A percentile compares a stretch with the other conserved stretches of the same genome.
Evolutionary conservation across 2,329 filamentous ascomycete species (phyloP).

Genomic region (Talaromyces sp.): DNA sequence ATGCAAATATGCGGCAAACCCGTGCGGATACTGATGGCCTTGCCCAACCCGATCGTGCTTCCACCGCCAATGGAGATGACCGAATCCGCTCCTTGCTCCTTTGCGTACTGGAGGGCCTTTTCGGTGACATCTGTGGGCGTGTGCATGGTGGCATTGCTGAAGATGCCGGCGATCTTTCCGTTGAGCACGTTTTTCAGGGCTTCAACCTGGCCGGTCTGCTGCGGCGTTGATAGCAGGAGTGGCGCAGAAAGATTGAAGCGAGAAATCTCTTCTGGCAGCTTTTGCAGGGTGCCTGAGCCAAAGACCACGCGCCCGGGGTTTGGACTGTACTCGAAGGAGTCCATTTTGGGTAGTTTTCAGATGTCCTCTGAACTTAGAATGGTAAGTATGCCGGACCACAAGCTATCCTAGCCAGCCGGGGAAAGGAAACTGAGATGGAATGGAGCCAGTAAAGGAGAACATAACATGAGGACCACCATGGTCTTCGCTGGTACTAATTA

Average conservation of each 20-base stretch:
- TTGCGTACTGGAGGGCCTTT: constrained; percentile 47
- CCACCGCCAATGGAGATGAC: constrained; percentile 59
- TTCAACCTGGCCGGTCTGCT: constrained; percentile 45
- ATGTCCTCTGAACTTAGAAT: not conserved
- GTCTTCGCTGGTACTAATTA: not conserved
- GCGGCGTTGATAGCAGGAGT: constrained; percentile 53
- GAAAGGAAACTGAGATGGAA: not conserved
- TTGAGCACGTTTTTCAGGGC: constrained; percentile 41
- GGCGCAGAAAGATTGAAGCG: constrained; percentile 47
- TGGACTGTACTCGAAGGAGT: constrained; percentile 52
- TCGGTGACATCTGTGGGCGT: constrained; percentile 56
- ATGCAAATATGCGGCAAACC: constrained; percentile 55
- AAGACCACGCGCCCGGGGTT: constrained; percentile 53
- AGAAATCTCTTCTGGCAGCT: constrained; percentile 38
- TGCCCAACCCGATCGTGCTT: constrained; percentile 58
- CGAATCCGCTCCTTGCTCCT: constrained; percentile 45
- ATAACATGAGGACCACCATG: not conserved
- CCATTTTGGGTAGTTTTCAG: constrained; percentile 29
- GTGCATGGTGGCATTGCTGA: constrained; percentile 57
- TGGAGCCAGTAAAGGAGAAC: not conserved
- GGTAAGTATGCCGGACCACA: not conserved
- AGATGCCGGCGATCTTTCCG: constrained; percentile 46
- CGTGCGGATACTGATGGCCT: constrained; percentile 51
- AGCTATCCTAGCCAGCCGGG: not conserved
- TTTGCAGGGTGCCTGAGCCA: constrained; percentile 49